phyloP scores from a whole-genome alignment of 2,329 filamentous ascomycete species.

The Xylariales sp. region DNA sequence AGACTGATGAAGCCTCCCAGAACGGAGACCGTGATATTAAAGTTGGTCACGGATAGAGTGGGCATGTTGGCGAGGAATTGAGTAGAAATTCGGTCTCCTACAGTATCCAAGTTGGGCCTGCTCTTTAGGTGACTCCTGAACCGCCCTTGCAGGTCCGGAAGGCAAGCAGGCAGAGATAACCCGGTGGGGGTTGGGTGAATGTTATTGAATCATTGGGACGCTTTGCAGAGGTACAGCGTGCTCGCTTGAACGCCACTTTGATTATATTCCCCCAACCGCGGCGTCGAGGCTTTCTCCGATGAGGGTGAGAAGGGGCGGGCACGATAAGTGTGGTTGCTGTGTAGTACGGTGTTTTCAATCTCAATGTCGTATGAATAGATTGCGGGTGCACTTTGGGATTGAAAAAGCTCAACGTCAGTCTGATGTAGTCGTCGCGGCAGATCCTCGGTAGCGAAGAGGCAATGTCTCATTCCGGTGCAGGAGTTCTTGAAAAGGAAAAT shows the following conservation, averaged over 20 bases:
- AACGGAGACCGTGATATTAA: conserved; percentile 78
- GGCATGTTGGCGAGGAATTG: conserved; percentile 31
- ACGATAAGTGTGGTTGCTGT: too few species aligned
- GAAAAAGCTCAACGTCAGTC: too few species aligned
- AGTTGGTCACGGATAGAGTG: conserved; percentile 61
- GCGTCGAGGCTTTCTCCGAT: too few species aligned
- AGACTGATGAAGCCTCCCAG: conserved; percentile 83
- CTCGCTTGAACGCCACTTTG: conserved; percentile 2
- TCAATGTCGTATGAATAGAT: too few species aligned
- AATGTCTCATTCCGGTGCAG: too few species aligned
- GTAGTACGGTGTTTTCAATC: neutral
- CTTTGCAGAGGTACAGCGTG: neutral
- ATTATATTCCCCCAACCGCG: too few species aligned
- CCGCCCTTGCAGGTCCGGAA: conserved; percentile 33
- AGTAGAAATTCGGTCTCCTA: neutral
- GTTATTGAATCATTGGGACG: conserved; percentile 41
- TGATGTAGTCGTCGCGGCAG: too few species aligned
- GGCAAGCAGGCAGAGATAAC: conserved; percentile 24
- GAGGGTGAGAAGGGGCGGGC: too few species aligned
- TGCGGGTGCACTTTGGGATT: too few species aligned
- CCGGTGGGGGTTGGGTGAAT: conserved; percentile 22
- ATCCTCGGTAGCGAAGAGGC: too few species aligned
- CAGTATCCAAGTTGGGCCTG: too few species aligned
- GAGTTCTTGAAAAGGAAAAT: too few species aligned
- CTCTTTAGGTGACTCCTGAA: conserved; percentile 18